Evolutionary conservation across 805 yeast genomes (phyloP).

Genomic region (Pichia exigua): DNA sequence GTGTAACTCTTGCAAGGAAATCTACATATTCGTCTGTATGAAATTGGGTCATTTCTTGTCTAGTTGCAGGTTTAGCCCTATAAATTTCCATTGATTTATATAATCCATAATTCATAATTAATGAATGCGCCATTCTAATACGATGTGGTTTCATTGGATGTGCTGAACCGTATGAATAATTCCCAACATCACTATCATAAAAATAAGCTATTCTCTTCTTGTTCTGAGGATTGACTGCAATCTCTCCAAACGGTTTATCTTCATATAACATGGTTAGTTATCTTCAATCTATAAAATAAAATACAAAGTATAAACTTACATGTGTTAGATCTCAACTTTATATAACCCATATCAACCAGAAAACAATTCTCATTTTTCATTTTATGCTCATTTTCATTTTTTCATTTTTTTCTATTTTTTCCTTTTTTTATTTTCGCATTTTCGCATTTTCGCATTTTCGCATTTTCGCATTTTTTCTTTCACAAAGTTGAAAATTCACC

Average conservation of each 20-base stretch:
- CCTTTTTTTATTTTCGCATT: too few relatives aligned
- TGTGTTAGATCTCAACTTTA: not conserved
- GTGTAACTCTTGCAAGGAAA: constrained; percentile 81
- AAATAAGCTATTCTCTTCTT: constrained; percentile 67
- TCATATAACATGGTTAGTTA: constrained; percentile 32
- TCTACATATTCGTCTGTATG: constrained; percentile 97
- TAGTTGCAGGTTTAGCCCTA: constrained; percentile 95
- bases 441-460: not conserved
- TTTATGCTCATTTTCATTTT: not conserved
- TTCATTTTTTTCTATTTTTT: too few relatives aligned
- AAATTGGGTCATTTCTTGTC: constrained; percentile 96
- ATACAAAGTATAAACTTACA: too few relatives aligned
- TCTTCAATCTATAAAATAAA: too few relatives aligned
- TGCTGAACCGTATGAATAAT: constrained; percentile 96
- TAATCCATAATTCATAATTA: constrained; percentile 93
- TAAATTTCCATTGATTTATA: constrained; percentile 96
- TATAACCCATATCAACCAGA: not conserved
- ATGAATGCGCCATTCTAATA: constrained; percentile 96
- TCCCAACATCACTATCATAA: constrained; percentile 90
- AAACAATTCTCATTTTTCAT: not conserved
- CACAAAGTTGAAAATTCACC: not conserved
- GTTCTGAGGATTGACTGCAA: constrained; percentile 47
- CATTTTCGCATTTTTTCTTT: too few relatives aligned
- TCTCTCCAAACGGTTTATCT: constrained; percentile 55
- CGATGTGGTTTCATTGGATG: constrained; percentile 99